These are phyloP conservation scores for Ampelocalamus luodianensis DNA, from an alignment of 176 grass and related monocot species.

Conservation along the genomic window DNA sequence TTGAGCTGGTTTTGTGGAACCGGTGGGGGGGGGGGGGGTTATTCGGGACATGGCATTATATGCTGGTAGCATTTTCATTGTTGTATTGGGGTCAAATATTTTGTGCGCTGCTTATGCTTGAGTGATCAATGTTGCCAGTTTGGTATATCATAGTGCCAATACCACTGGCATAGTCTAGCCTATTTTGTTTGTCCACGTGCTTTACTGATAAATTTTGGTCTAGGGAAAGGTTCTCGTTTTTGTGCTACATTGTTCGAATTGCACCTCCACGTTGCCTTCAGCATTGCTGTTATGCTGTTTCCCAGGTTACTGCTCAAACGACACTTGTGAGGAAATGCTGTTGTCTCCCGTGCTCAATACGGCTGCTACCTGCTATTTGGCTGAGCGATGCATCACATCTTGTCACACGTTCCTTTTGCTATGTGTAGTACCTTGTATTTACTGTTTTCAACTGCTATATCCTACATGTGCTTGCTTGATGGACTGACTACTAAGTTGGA, in stretches of 20 bases:
- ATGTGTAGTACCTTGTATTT: neutral
- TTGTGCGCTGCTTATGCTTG: conserved; percentile 36
- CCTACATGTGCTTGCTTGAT: neutral
- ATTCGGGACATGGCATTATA: conserved; percentile 46
- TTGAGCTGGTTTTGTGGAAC: conserved; percentile 40
- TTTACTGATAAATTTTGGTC: conserved; percentile 46
- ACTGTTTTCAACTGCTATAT: neutral
- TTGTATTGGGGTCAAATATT: conserved; percentile 50
- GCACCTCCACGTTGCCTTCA: neutral
- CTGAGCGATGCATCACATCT: neutral
- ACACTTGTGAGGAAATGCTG: neutral
- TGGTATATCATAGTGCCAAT: conserved; percentile 52
- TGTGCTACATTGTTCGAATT: neutral
- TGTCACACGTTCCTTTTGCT: neutral
- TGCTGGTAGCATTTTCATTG: conserved; percentile 56
- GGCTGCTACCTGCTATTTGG: neutral
- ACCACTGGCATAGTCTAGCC: conserved; percentile 30
- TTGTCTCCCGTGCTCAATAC: neutral
- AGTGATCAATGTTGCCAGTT: conserved; percentile 38
- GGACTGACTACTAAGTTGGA: neutral
- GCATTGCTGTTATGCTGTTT: neutral
- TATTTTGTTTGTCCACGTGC: conserved; percentile 12
- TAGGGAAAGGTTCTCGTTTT: neutral
- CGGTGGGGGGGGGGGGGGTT: conserved; percentile 24
- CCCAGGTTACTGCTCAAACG: neutral